These are phyloP conservation scores for Pseudocercospora cruenta DNA, from an alignment of 2,329 filamentous ascomycete species.

Conservation along the genomic window DNA sequence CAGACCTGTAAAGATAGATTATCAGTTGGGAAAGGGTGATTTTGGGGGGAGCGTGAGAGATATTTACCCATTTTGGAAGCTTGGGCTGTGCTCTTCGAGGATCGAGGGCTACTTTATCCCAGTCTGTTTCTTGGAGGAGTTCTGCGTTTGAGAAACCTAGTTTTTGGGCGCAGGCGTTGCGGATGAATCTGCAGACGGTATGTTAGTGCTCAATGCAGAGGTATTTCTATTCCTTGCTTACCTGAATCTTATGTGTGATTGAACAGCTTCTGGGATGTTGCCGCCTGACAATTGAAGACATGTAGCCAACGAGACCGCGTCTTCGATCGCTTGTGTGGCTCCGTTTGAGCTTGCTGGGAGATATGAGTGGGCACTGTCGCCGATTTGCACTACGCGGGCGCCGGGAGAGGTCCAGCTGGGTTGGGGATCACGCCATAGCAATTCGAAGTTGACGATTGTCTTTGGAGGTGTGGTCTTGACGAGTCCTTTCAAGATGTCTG, in stretches of 20 bases:
- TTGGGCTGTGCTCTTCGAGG: conserved; percentile 49
- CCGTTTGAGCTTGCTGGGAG: conserved; percentile 50
- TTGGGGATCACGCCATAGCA: conserved; percentile 52
- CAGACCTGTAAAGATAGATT: conserved; percentile 37
- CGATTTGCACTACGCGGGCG: conserved; percentile 50
- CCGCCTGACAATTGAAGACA: conserved; percentile 45
- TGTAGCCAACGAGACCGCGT: conserved; percentile 50
- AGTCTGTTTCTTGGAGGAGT: conserved; percentile 53
- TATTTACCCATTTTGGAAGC: conserved; percentile 50
- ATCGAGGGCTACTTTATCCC: conserved; percentile 53
- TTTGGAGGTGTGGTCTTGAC: conserved; percentile 49
- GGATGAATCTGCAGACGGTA: conserved; percentile 44
- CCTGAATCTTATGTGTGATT: conserved; percentile 40
- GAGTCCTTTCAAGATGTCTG: conserved; percentile 50
- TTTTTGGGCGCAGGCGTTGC: conserved; percentile 54
- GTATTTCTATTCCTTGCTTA: conserved; percentile 40
- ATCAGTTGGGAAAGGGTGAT: background rate
- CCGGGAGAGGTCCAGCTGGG: conserved; percentile 49
- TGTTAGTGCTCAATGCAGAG: background rate
- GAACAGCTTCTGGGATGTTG: conserved; percentile 38
- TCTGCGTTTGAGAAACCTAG: conserved; percentile 53
- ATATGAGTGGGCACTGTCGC: conserved; percentile 51
- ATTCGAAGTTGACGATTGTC: conserved; percentile 54
- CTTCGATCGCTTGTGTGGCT: conserved; percentile 54
- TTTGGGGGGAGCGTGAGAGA: background rate